Percentiles rank a stretch among this genome's conserved stretches.
Conservation (phyloP, 345 rosid genomes). For the Diplotaxis tenuifolia region DNA sequence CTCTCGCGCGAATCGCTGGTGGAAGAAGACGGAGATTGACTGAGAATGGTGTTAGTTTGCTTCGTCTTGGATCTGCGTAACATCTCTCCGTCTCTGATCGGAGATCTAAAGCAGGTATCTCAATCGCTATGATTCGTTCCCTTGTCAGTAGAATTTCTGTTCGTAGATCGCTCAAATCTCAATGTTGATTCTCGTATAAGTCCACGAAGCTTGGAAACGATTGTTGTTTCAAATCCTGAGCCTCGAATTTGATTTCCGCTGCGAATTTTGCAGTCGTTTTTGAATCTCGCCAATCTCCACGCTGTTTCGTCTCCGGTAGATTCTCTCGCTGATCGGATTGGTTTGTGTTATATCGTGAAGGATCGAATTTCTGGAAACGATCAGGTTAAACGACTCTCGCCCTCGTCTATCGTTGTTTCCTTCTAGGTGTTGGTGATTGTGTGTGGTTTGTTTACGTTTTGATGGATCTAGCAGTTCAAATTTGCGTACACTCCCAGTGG, state of each 20-base stretch:
- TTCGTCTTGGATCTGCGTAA: constrained; percentile 70
- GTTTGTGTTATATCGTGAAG: constrained; percentile 57
- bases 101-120: constrained; percentile 65
- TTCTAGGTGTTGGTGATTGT: constrained; percentile 3
- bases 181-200: constrained; percentile 15
- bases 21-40: constrained; percentile 16
- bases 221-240: constrained; percentile 41
- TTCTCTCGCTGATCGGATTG: constrained; percentile 56
- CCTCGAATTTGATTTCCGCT: constrained; percentile 38
- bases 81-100: constrained; percentile 57
- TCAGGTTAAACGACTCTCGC: constrained; percentile 48
- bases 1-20: constrained; percentile 33
- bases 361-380: constrained; percentile 50
- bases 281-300: constrained; percentile 70
- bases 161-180: constrained; percentile 10
- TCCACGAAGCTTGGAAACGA: constrained; percentile 22
- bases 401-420: background rate
- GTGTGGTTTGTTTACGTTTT: constrained; percentile 5
- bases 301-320: constrained; percentile 49
- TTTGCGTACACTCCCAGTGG: constrained; percentile 61
- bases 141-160: background rate
- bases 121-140: background rate
- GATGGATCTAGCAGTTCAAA: constrained; percentile 48
- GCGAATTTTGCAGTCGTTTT: constrained; percentile 52
- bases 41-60: constrained; percentile 63